Conservation (phyloP, 306 rosid species). For the Dryas alaskensis region DNA sequence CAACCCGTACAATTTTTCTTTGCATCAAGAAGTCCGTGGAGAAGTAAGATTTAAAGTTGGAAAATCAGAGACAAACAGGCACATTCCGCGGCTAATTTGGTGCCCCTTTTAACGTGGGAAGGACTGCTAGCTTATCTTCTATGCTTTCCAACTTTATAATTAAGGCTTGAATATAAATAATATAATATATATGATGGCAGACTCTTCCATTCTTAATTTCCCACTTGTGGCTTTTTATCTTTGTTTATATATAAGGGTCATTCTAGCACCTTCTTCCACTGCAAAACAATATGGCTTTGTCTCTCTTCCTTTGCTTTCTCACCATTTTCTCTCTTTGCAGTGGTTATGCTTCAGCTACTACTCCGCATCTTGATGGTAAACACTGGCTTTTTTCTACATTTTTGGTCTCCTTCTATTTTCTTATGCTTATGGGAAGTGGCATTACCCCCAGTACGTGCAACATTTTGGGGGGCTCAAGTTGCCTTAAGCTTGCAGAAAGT, state of each 20-base stretch:
- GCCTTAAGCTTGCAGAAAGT: too few species aligned
- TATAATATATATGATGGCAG: background rate
- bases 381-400: background rate
- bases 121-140: background rate
- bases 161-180: background rate
- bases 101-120: slow-evolving; percentile 24
- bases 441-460: background rate
- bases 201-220: background rate
- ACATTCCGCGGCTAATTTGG: slow-evolving; percentile 28
- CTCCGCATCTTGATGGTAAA: slow-evolving; percentile 39
- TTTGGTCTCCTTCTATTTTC: background rate
- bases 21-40: background rate
- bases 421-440: too few species aligned
- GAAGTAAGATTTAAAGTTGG: background rate
- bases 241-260: slow-evolving; percentile 4
- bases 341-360: slow-evolving; percentile 19
- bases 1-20: too few species aligned
- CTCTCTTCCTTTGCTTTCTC: slow-evolving; percentile 19
- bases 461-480: background rate
- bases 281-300: slow-evolving; percentile 23
- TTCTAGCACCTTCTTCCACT: slow-evolving; percentile 1
- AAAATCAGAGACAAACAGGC: slow-evolving; percentile 22
- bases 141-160: background rate
- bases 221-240: background rate
- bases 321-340: slow-evolving; percentile 19